These are phyloP conservation scores for Didymella sp. DNA, from an alignment of 2,329 filamentous ascomycete genomes.

Conservation along the genomic window DNA sequence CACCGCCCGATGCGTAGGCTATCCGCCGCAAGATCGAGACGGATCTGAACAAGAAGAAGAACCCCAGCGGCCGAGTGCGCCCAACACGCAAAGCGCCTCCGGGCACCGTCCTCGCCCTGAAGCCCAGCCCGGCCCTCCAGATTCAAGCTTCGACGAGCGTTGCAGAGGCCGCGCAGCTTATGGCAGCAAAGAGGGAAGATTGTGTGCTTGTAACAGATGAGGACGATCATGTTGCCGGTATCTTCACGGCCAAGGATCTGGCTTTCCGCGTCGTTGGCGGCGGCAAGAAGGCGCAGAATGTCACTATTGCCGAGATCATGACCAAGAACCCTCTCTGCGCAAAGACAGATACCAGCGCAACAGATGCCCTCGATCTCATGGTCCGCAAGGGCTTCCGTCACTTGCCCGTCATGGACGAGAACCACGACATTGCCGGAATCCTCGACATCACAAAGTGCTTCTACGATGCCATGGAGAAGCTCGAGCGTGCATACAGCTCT, in stretches of 20 bases:
- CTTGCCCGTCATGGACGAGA: conserved; percentile 98
- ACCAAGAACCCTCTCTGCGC: conserved; percentile 99
- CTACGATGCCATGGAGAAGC: conserved; percentile 99
- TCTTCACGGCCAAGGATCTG: conserved; percentile 98
- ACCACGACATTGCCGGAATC: conserved; percentile 98
- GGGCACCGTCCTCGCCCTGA: conserved; percentile 92
- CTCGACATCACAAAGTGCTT: conserved; percentile 99
- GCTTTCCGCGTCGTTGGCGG: conserved; percentile 95
- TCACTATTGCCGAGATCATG: conserved; percentile 98
- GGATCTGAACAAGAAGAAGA: conserved; percentile 97
- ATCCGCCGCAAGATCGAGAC: conserved; percentile 97
- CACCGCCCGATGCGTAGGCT: conserved; percentile 64
- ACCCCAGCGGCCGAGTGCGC: conserved; percentile 76
- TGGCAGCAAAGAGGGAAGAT: conserved; percentile 98
- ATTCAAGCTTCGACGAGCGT: conserved; percentile 96
- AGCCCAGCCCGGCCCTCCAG: conserved; percentile 93
- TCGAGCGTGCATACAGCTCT: conserved; percentile 95
- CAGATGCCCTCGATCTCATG: conserved; percentile 96
- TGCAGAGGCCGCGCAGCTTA: conserved; percentile 94
- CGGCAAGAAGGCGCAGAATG: conserved; percentile 84
- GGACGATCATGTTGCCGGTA: conserved; percentile 96
- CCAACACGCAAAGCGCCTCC: conserved; percentile 93
- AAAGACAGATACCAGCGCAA: conserved; percentile 95
- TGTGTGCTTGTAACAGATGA: conserved; percentile 98
- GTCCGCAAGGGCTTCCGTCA: conserved; percentile 97